Base-by-base conservation (phyloP, 2,329 filamentous ascomycete genomes). In the Ophiocordyceps camponoti-rufipedis region DNA sequence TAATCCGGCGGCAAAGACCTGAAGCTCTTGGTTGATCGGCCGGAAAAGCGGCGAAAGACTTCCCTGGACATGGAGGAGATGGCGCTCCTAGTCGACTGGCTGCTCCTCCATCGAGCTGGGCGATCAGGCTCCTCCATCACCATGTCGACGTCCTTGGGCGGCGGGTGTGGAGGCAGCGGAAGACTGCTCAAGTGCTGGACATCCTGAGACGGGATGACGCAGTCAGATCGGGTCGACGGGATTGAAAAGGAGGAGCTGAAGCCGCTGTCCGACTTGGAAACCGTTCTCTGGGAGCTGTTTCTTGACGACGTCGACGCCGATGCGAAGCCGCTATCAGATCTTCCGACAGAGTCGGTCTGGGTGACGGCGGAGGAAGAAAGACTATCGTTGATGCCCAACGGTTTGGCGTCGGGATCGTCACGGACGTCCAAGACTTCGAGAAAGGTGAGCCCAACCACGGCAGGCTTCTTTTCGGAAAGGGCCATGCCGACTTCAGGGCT, bases 241-340 rank as follows among this genome's bases (percentile, higher is more conserved):
- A 77, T 56, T 12, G 75, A 79, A 5, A 72, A 61, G 52, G 71
- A 77, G 8, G 74, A 79, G 52, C 73, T 73, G 52, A 79, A 80
- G 14, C 74, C 74, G 28, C 74, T 78, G 52, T 79, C 75, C 38
- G 72, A 68, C 49, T 76, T 76, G 31, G 69, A 66, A n/a, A 74
- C 58, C 5, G 68, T 58, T 46, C 65, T 69, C 14, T 60, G 60
- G 1, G 65, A 62, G 13, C 51, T 57, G 44, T 67, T 63, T 4
- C 65, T 66, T 1, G 62, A 62, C 5, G 67, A 66, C 45, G 64
- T 70, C 6, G 67, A 65, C 45, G 64, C 70, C 2, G 68, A 66
- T 28, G 65, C 58, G 41, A 72, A 64, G 2, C 70, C 72, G 48
- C 72, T 75, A 47, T 75, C 71, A 16, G 58, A 54, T 42, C 58